phyloP scores from a whole-genome alignment of 176 grass and related monocot genomes.

The Cenchrus purpureus region DNA sequence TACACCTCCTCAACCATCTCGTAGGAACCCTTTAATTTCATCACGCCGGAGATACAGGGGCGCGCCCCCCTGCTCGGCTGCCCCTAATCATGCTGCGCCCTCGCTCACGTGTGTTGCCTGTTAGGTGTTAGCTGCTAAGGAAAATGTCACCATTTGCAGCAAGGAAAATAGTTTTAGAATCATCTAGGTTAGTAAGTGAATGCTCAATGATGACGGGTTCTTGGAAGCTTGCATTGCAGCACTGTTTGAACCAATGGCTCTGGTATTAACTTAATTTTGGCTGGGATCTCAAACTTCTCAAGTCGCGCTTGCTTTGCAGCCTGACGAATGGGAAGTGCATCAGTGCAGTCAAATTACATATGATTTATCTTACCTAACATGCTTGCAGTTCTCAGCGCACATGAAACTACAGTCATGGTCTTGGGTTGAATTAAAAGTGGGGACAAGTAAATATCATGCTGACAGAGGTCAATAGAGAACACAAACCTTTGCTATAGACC shows the following conservation, averaged over 20 bases:
- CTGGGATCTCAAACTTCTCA: slow-evolving; percentile 91
- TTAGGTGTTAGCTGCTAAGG: too few species aligned
- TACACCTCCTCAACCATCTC: too few species aligned
- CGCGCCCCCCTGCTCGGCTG: too few species aligned
- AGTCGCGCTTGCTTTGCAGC: slow-evolving; percentile 68
- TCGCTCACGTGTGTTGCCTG: too few species aligned
- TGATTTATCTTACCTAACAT: neutral
- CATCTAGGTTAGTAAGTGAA: too few species aligned
- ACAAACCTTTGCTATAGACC: slow-evolving; percentile 73
- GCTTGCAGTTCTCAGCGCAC: neutral
- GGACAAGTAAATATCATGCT: neutral
- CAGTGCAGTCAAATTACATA: slow-evolving; percentile 19
- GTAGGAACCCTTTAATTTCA: too few species aligned
- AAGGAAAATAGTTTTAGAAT: too few species aligned
- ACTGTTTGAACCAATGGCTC: slow-evolving; percentile 46
- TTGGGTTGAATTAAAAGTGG: neutral
- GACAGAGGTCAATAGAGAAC: slow-evolving; percentile 21
- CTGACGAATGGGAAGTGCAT: slow-evolving; percentile 41
- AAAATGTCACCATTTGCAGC: too few species aligned
- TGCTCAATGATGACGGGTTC: too few species aligned
- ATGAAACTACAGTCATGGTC: neutral
- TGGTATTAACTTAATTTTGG: slow-evolving; percentile 71
- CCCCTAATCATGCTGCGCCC: too few species aligned
- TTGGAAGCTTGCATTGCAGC: too few species aligned
- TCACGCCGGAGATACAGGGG: too few species aligned